Base-by-base conservation (phyloP, 1,284 basidiomycete species). In the Ceratobasidium sp. region DNA sequence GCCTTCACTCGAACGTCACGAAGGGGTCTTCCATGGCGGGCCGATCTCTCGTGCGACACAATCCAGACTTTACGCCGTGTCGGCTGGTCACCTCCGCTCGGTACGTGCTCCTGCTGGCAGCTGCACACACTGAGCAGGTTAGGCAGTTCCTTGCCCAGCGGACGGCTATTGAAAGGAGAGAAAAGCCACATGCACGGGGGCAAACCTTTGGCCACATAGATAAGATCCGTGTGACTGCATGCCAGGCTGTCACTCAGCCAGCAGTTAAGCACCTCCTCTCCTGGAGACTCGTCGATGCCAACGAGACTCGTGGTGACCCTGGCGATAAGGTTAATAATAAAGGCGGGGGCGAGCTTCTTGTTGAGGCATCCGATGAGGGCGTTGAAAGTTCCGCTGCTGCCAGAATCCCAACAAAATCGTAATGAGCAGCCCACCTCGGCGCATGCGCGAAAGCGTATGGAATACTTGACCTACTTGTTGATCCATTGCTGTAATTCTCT, bases 81-180 rank as follows among this genome's bases (percentile, higher is more conserved):
- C 14, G 18, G 9, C 28, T 30, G 21, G 44, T 40, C 38, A 12
- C 28, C 36, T 3, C 21, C 12, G 9, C 8, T 21, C 38, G 23
- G 25, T 21, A 5, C 7, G 18, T 25, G 0, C 2, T 9, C 33
- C 21, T 11, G 64, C 23, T 14, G 12, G 38, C 64, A 67, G 25
- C 8, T 42, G 38, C 64, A 67, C 8, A 25, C 30, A n/a, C 7
- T 28, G 16, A 67, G 51, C 18, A 67, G 8, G 25, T 56, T 33
- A 2, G 64, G 64, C n/a, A 67, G 49, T 25, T 67, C 48, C 25
- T 67, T 67, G 3, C 64, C 64, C n/a, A 67, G 38, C 2, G 64
- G 64, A 25, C 49, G 64, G 30, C 28, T 56, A 30, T 25, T 21
- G 36, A 67, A 67, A 5, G 64, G 64, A 1, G 64, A 56, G 21